Evolutionary conservation across 805 yeast genomes (phyloP), one percentile per base, ranked within the genome.

Genomic region (Ogataea wickerhamii): DNA sequence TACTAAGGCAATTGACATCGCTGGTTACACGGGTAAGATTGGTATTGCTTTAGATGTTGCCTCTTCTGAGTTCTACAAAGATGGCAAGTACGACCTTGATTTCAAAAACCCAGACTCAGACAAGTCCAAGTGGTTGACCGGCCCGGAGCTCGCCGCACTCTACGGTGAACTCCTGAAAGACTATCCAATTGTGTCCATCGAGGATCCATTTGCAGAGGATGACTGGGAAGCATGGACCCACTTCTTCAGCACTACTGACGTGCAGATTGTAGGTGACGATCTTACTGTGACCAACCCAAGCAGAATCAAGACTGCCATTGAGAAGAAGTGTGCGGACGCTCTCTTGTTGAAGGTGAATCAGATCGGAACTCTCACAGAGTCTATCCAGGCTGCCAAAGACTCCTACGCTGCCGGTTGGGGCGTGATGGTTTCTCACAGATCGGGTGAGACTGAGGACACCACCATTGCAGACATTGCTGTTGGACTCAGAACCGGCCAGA

Each of bases 341-440:
- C 79, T 91, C 60, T 80, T 91, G 69, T 80, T 91, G 70, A 91
- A 91, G 87, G 96, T 93, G 56, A 91, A 91, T 89, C 98, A 91
- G 80, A 91, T 91, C 60, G 98, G 98, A 78, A 74, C 97, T 55
- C 74, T 91, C 60, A 68, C 95, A 58, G 98, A 91, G 80, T 87
- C 98, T 52, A 88, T 91, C 73, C 78, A 87, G 70, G 97, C 98
- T 63, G 97, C 98, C 63, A 73, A 85, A 69, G 93, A 85, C 71
- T 86, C 98, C 44, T 89, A 80, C 74, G 82, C 80, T 52, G 97
- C 96, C 52, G 87, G 87, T 66, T 91, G 98, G 98, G 97, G 97
- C 79, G 96, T 89, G 66, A 89, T 91, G 97, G 98, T 93, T 61
- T 89, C 97, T 63, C 98, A 91, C 87, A 88, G 98, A 82, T 89